Conservation (phyloP, 1,284 basidiomycete species). For the Flammula alnicola region DNA sequence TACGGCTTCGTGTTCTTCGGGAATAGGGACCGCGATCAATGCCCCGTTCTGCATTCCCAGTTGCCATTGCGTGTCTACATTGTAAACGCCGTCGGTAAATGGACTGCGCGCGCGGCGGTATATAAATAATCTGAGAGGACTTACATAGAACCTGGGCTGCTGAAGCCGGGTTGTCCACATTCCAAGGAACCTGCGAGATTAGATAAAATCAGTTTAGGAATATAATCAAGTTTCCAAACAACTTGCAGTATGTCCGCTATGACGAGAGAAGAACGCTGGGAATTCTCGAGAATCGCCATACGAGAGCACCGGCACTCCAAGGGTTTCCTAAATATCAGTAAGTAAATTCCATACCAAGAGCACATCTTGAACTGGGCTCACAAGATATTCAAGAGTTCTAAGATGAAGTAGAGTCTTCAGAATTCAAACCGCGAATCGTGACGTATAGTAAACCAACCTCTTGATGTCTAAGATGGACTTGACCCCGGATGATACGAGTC, state of each 20-base stretch:
- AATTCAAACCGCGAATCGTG: background rate
- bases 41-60: constrained; percentile 74
- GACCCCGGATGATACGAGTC: constrained; percentile 91
- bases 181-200: constrained; percentile 67
- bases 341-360: background rate
- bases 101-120: constrained; percentile 6
- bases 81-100: background rate
- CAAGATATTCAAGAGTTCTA: constrained; percentile 93
- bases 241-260: constrained; percentile 80
- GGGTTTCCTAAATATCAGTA: constrained; percentile 75
- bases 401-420: background rate
- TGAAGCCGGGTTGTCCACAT: constrained; percentile 57
- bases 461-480: constrained; percentile 97
- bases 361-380: constrained; percentile 35
- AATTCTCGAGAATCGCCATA: constrained; percentile 82
- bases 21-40: constrained; percentile 92
- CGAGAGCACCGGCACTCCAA: constrained; percentile 91
- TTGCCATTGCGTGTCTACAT: constrained; percentile 61
- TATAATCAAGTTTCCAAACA: constrained; percentile 6
- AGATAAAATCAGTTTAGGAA: constrained; percentile 4
- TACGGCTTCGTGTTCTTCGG: constrained; percentile 68
- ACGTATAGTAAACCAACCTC: constrained; percentile 45
- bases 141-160: constrained; percentile 78
- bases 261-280: constrained; percentile 92
- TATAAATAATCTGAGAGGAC: constrained; percentile 30